Percentiles rank a stretch among this genome's conserved stretches.
These are phyloP conservation scores for Alisma plantagoaquatica DNA, from an alignment of 106 monocot genomes.

Conservation along the genomic window DNA sequence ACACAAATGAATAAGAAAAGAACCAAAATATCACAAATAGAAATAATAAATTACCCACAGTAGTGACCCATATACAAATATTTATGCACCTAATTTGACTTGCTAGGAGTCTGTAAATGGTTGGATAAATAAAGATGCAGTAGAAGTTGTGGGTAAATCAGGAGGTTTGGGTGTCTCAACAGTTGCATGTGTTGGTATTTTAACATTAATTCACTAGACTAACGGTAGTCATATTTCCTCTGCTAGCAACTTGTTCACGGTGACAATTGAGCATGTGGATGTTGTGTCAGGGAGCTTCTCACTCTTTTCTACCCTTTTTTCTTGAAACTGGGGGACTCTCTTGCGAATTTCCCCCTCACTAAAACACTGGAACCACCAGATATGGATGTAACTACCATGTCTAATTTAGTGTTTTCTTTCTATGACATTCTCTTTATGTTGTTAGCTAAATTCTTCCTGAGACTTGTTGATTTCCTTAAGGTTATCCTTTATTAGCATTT, in stretches of 20 bases:
- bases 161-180: constrained; percentile 38
- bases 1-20: neutral
- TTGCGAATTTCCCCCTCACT: constrained; percentile 22
- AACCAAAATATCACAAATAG: neutral
- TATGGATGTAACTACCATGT: too few relatives aligned
- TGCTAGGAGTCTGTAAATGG: constrained; percentile 87
- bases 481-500: too few relatives aligned
- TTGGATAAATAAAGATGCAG: constrained; percentile 35
- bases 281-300: constrained; percentile 11
- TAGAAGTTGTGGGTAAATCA: constrained; percentile 42
- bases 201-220: constrained; percentile 16
- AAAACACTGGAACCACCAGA: constrained; percentile 7
- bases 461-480: too few relatives aligned
- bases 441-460: too few relatives aligned
- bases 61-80: constrained; percentile 91
- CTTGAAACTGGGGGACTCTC: constrained; percentile 20
- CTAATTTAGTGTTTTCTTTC: too few relatives aligned
- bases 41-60: constrained; percentile 48
- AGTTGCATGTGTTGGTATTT: constrained; percentile 16
- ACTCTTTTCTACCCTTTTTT: constrained; percentile 13
- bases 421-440: too few relatives aligned
- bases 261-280: constrained; percentile 3
- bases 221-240: constrained; percentile 20
- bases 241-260: constrained; percentile 12
- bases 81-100: constrained; percentile 88